Base-by-base conservation (phyloP, 176 grass and related monocot species). In the Oryza coarctata region DNA sequence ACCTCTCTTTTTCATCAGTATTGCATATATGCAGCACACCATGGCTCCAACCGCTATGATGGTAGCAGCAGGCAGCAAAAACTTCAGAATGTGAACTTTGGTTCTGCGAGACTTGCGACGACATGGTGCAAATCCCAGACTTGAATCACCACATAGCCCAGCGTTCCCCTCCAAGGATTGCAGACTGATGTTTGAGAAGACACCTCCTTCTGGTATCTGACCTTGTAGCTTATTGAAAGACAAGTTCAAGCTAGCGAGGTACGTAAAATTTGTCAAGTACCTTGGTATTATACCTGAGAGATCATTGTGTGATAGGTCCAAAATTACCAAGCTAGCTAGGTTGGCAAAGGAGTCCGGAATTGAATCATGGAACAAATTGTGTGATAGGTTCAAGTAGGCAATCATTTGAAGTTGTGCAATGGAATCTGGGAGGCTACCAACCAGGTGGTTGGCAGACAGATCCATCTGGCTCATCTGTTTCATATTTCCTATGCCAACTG, bases 111-210 rank as follows among this genome's bases (percentile, higher is more conserved):
- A 33, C 29, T 18, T 33, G 3, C 32, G 32, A n/a, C n/a, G 1
- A 8, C 72, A 74, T 0, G 18, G 12, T 34, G 72, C 15, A 14
- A 74, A 74, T n/a, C 72, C 72, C 7, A 74, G 30, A 34, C 2
- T 9, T 34, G 45, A 3, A 74, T 8, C 17, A 34, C 72, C 72
- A 34, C 72, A 74, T n/a, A 74, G 72, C 29, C 29, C 47, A 32
- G 72, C 29, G 20, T 74, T 74, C 0, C 45, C 72, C 6, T 33
- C 32, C 72, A 74, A 74, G 3, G 45, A 74, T 34, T 34, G 13
- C 72, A 74, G 72, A 1, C 28, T 74, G 72, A 74, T 74, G 17
- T 74, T 74, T 12, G 72, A 57, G 29, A 74, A 74, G 3, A 74
- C 10, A 7, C 72, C 72, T 74, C 29, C 72, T 34, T 57, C 18